Conservation (phyloP, 2,329 filamentous ascomycete species). For the Aspergillus phoenicis region DNA sequence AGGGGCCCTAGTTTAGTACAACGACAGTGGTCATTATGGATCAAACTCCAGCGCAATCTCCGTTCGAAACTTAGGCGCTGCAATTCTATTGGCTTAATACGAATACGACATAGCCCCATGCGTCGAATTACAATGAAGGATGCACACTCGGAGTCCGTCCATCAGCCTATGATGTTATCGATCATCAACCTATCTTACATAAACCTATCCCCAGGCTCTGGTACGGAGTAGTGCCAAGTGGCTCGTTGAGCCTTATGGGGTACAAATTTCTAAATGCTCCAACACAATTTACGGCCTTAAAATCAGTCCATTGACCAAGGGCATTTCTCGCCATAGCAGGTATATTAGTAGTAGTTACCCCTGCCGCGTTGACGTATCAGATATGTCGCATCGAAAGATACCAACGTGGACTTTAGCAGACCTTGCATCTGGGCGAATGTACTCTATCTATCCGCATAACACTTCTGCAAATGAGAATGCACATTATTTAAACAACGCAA, state of each 20-base stretch:
- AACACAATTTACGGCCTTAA: background rate
- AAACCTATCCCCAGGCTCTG: background rate
- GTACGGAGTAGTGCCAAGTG: background rate
- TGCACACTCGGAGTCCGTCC: background rate
- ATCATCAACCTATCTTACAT: background rate
- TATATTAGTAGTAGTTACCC: background rate
- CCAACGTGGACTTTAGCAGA: background rate
- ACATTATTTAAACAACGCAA: background rate
- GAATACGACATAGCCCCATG: background rate
- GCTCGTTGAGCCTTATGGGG: background rate
- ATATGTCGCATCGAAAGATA: slow-evolving; percentile 6
- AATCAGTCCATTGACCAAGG: background rate
- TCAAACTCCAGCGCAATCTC: slow-evolving; percentile 3
- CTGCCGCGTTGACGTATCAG: slow-evolving; percentile 7
- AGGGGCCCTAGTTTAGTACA: background rate
- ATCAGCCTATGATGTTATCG: background rate
- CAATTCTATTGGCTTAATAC: background rate
- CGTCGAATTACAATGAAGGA: background rate
- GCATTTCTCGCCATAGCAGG: background rate
- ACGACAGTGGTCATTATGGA: background rate
- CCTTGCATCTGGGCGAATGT: background rate
- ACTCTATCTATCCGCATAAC: background rate
- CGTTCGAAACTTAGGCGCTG: background rate
- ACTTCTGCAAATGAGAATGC: background rate
- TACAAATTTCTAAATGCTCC: background rate